Conservation (phyloP, 2,329 filamentous ascomycete genomes). For the Graphilbum ipis-grandicollis region DNA sequence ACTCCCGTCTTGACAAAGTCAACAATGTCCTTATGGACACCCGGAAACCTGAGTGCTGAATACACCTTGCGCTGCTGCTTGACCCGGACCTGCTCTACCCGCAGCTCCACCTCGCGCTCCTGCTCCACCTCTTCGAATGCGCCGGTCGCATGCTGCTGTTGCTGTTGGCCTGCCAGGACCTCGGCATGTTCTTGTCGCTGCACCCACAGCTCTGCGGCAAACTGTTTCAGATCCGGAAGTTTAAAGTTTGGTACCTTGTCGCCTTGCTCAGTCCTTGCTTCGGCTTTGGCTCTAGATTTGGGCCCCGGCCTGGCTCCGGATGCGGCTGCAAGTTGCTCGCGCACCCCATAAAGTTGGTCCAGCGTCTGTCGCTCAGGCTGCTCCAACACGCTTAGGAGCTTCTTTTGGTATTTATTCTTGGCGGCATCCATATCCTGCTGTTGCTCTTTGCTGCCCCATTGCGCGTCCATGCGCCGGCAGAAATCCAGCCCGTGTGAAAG, state of each 20-base stretch:
- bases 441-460: too few relatives aligned
- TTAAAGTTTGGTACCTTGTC: too few relatives aligned
- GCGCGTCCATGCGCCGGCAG: constrained; percentile 34
- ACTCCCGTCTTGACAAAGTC: constrained; percentile 4
- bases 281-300: too few relatives aligned
- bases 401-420: too few relatives aligned
- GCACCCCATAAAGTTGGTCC: constrained; percentile 34
- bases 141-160: constrained; percentile 15
- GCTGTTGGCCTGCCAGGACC: constrained; percentile 4
- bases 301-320: too few relatives aligned
- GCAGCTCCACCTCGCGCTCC: constrained; percentile 40
- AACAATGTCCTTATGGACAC: constrained; percentile 1
- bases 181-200: constrained; percentile 3
- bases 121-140: constrained; percentile 42
- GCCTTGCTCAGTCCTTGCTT: too few relatives aligned
- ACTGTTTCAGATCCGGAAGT: constrained; percentile 10
- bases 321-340: constrained; percentile 10
- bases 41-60: constrained; percentile 1
- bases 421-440: too few relatives aligned
- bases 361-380: constrained; percentile 39
- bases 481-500: constrained; percentile 43
- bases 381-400: constrained; percentile 25
- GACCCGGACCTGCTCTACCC: constrained; percentile 35
- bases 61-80: neutral
- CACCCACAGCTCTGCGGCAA: constrained; percentile 16